Conservation (phyloP, 2,329 filamentous ascomycete genomes). For the Calonectria pauciramosa region DNA sequence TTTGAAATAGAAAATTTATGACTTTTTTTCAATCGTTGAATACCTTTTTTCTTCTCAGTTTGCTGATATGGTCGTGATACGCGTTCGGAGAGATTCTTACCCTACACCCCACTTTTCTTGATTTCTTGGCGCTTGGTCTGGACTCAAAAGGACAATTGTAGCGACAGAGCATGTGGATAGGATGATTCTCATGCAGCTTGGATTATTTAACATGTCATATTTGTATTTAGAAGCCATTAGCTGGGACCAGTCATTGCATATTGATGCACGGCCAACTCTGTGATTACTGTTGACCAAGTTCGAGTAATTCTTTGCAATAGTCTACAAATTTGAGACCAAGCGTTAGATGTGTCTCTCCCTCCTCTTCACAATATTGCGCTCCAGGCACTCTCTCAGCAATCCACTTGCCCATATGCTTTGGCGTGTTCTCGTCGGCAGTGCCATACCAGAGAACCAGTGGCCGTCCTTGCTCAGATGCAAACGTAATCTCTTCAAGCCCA, state of each 20-base stretch:
- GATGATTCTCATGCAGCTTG: not conserved
- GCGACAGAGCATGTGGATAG: not conserved
- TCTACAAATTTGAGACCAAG: slow-evolving; percentile 17
- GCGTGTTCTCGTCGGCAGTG: slow-evolving; percentile 15
- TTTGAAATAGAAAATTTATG: slow-evolving; percentile 11
- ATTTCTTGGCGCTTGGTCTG: not conserved
- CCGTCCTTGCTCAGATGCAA: slow-evolving; percentile 9
- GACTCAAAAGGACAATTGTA: not conserved
- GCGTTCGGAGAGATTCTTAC: not conserved
- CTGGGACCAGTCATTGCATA: not conserved
- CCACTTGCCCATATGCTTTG: slow-evolving; percentile 29
- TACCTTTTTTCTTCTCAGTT: not conserved
- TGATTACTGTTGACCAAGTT: not conserved
- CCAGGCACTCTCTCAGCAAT: slow-evolving; percentile 21
- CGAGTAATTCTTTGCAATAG: slow-evolving; percentile 20
- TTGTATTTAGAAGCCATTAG: not conserved
- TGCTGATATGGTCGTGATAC: not conserved
- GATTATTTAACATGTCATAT: not conserved
- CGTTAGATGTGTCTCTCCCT: slow-evolving; percentile 25
- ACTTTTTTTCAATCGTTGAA: not conserved
- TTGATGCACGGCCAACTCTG: not conserved
- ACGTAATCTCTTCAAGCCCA: slow-evolving; percentile 21
- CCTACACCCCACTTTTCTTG: not conserved
- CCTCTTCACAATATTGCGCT: slow-evolving; percentile 14
- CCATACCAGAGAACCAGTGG: slow-evolving; percentile 24